A percentile compares a stretch with the other conserved stretches of the same genome.
These are phyloP conservation scores for Jatropha curcas DNA, from an alignment of 345 rosid genomes.

Conservation along the genomic window DNA sequence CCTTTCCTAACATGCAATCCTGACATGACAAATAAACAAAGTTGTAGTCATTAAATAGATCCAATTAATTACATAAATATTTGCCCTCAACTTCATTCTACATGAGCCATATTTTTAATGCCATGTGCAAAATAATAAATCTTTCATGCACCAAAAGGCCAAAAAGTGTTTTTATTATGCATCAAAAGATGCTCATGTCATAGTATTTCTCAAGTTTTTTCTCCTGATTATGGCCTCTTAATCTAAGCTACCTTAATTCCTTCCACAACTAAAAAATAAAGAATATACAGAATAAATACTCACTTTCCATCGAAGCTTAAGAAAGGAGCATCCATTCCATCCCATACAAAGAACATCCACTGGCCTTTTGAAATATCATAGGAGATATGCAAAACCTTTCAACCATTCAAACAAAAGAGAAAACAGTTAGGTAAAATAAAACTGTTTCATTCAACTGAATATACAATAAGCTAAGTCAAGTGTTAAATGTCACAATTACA, in stretches of 20 bases:
- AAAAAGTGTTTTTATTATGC: background rate
- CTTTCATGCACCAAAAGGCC: too few relatives aligned
- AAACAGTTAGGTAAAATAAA: background rate
- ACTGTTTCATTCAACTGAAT: background rate
- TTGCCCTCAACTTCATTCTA: too few relatives aligned
- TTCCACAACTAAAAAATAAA: background rate
- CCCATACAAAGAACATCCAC: constrained; percentile 29
- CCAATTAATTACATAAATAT: too few relatives aligned
- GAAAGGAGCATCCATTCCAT: constrained; percentile 27
- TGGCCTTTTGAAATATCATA: background rate
- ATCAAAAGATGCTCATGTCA: background rate
- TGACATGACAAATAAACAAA: too few relatives aligned
- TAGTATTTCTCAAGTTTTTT: background rate
- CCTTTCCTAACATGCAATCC: too few relatives aligned
- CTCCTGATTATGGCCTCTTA: background rate
- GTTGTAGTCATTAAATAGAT: too few relatives aligned
- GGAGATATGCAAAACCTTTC: constrained; percentile 15
- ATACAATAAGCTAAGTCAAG: background rate
- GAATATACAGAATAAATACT: background rate
- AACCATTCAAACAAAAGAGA: background rate
- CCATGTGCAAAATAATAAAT: too few relatives aligned
- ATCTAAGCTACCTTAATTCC: background rate
- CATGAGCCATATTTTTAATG: too few relatives aligned
- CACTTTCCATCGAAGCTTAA: constrained; percentile 16
- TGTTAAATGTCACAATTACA: background rate